Conservation (phyloP, 352 stramenopile genomes). For the Globisporangium polare region DNA sequence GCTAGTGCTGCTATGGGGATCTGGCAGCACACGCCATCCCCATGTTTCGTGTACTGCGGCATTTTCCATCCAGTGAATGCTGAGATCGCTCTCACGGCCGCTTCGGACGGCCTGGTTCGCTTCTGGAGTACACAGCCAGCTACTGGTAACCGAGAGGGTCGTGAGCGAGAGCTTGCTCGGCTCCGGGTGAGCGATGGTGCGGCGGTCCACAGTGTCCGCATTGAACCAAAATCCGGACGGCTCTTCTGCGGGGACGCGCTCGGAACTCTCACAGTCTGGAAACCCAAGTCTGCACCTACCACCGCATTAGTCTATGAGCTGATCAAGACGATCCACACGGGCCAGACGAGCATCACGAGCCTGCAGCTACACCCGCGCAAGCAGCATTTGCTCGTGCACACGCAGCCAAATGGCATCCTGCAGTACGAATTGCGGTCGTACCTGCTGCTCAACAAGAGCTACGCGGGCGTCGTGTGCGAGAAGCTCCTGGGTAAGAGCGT, state of each 20-base stretch:
- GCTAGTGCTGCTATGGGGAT: constrained; percentile 2
- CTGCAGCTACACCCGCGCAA: constrained; percentile 62
- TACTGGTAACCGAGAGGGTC: not conserved
- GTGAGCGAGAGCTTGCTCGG: not conserved
- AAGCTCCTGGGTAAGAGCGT: constrained; percentile 38
- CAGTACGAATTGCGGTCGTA: constrained; percentile 77
- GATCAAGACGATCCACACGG: constrained; percentile 51
- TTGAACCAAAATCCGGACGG: constrained; percentile 36
- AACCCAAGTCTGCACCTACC: not conserved
- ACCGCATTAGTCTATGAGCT: constrained; percentile 24
- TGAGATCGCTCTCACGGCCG: constrained; percentile 37
- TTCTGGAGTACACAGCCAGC: constrained; percentile 25
- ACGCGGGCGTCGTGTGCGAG: constrained; percentile 45
- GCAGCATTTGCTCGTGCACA: constrained; percentile 58
- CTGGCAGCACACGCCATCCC: constrained; percentile 53
- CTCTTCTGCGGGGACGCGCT: constrained; percentile 59
- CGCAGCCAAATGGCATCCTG: constrained; percentile 53
- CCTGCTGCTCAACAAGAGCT: constrained; percentile 68
- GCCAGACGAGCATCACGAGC: constrained; percentile 44
- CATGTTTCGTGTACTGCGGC: constrained; percentile 63
- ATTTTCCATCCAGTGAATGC: constrained; percentile 35
- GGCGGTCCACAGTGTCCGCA: constrained; percentile 47
- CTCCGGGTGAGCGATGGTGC: constrained; percentile 23
- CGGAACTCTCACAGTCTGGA: constrained; percentile 52
- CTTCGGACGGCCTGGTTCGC: constrained; percentile 50